These are phyloP conservation scores for Pelargonium myrrhifolium DNA, from an alignment of 441 rosid species.

Conservation along the genomic window DNA sequence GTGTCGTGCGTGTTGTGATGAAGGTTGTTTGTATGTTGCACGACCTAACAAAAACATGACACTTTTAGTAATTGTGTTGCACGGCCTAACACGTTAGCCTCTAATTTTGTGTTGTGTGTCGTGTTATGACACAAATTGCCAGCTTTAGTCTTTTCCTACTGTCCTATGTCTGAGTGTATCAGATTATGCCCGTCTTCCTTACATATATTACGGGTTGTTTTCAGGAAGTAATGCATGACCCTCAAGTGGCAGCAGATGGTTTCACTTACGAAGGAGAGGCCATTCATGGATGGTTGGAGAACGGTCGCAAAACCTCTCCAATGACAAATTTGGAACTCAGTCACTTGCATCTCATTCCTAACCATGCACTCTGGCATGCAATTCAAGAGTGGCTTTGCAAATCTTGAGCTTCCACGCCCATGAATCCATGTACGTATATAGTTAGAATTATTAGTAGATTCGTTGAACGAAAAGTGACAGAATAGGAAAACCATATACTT, in stretches of 20 bases:
- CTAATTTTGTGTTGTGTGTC: no score
- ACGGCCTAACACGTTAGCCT: no score
- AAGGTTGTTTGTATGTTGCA: neutral
- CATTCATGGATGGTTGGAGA: constrained; percentile 48
- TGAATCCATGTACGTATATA: constrained; percentile 6
- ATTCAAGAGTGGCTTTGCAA: constrained; percentile 76
- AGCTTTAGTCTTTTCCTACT: no score
- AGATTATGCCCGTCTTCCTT: constrained; percentile 8
- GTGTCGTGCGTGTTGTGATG: neutral
- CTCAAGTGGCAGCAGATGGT: constrained; percentile 72
- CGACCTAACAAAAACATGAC: no score
- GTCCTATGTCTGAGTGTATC: no score
- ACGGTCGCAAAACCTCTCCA: constrained; percentile 57
- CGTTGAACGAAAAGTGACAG: no score
- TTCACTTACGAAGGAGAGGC: constrained; percentile 66
- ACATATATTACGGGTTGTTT: constrained; percentile 14
- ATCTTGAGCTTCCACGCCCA: constrained; percentile 20
- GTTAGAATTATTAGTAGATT: neutral
- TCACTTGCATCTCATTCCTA: constrained; percentile 52
- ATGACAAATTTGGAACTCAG: constrained; percentile 61
- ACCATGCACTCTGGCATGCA: constrained; percentile 50
- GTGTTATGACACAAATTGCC: no score
- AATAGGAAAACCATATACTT: no score
- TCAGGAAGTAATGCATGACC: constrained; percentile 82
- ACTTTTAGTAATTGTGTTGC: no score